Evolutionary conservation across 2,329 filamentous ascomycete genomes (phyloP), one percentile per base, ranked within the genome.

Genomic region (Byssothecium circinans): DNA sequence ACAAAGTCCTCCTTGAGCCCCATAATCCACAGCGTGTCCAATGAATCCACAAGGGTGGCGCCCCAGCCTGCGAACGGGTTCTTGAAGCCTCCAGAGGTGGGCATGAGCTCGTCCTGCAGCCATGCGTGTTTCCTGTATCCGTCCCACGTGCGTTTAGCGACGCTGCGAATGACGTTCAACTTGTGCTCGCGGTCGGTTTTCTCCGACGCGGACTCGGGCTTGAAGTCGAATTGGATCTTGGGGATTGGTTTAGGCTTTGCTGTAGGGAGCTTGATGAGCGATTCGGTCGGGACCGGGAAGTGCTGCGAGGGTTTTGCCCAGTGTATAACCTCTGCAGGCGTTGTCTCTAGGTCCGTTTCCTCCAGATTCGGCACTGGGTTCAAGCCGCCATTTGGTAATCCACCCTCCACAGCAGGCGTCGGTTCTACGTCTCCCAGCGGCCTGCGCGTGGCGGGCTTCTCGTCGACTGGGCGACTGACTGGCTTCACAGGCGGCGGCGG

Each of bases 41-140:
- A 74, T 2, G 81, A 47, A 74, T 96, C 91, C 4, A 96, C 88
- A 51, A 96, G 68, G 0, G 91, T 95, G 14, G 91, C 91, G 15
- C 88, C 88, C 91, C 91, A 96, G 41, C 88, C 89, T 65, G 90
- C 92, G 70, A 97, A 97, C 0, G 90, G 89, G 64, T 96, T 88
- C 15, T 83, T 82, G 54, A 77, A 83, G 12, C 74, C 75, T 42
- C 85, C 85, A 23, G 82, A 81, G 8, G 92, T 76, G 2, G 94
- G 94, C 36, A 75, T 80, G 14, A 97, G 73, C 74, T 97, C 94
- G 64, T 97, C 94, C 58, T 95, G 88, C 52, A 85, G 82, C 83
- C 89, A 94, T 10, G 91, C 92, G 60, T 85, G 79, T 51, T 83
- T 78, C 63, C 81, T 87, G 73, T 97, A 97, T 29, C 88, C 89